Conservation (phyloP, 768 basidiomycete species). For the Suillus variegatus region DNA sequence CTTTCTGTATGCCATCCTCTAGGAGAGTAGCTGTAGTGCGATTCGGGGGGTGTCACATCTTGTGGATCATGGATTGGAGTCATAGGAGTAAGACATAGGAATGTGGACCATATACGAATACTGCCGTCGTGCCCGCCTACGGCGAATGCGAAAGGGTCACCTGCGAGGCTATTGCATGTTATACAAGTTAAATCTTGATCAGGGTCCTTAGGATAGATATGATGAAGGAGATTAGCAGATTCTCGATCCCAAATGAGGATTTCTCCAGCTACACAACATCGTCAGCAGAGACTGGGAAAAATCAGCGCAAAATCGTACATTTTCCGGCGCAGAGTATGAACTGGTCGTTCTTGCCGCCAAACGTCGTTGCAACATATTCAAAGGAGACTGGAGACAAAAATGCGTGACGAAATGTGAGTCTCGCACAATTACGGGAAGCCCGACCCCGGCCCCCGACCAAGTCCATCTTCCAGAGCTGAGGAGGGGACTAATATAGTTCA, state of each 20-base stretch:
- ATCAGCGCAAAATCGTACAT: constrained; percentile 38
- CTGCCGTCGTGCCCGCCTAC: constrained; percentile 78
- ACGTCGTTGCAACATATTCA: constrained; percentile 84
- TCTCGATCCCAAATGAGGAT: constrained; percentile 88
- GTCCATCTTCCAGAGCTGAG: constrained; percentile 77
- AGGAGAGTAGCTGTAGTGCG: constrained; percentile 10
- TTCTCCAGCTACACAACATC: constrained; percentile 58
- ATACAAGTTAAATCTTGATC: constrained; percentile 74
- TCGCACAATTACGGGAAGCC: constrained; percentile 36
- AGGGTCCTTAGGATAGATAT: constrained; percentile 60
- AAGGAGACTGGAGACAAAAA: constrained; percentile 69
- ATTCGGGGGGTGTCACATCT: not conserved
- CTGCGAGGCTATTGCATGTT: constrained; percentile 73
- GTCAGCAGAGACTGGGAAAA: constrained; percentile 6
- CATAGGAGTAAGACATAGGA: not conserved
- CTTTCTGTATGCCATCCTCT: not conserved
- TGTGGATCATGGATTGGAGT: not conserved
- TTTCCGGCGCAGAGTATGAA: constrained; percentile 78
- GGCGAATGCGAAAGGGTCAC: constrained; percentile 54
- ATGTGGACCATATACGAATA: constrained; percentile 69
- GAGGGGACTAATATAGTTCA: constrained; percentile 55
- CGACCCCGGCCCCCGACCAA: constrained; percentile 49
- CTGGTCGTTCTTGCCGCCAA: constrained; percentile 79
- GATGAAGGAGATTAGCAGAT: constrained; percentile 69
- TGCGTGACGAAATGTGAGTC: constrained; percentile 55